Evolutionary conservation across 306 rosid genomes (phyloP).

Genomic region (Bauhinia variegata): DNA sequence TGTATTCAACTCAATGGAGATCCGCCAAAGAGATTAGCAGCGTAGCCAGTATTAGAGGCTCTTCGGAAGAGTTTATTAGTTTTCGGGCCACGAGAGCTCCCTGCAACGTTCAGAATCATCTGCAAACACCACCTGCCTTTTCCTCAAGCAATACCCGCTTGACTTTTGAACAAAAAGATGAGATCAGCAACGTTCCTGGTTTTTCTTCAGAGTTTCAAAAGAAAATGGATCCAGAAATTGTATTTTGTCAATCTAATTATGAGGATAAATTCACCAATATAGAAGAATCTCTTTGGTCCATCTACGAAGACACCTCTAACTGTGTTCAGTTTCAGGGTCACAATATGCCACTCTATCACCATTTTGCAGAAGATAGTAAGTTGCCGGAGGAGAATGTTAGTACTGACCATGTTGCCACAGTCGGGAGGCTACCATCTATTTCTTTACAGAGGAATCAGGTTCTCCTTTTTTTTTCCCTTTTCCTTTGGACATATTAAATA

Average conservation of each 20-base stretch:
- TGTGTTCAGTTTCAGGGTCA: background rate
- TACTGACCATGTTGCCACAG: constrained; percentile 8
- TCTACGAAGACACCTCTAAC: background rate
- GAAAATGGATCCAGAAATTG: background rate
- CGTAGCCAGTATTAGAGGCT: constrained; percentile 27
- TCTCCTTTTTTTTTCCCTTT: too few species aligned
- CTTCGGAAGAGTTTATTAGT: background rate
- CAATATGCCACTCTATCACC: constrained; percentile 9
- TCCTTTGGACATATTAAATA: too few species aligned
- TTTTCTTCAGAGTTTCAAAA: background rate
- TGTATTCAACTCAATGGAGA: constrained; percentile 35
- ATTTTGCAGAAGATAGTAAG: background rate
- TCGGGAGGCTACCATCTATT: background rate
- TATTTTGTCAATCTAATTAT: background rate
- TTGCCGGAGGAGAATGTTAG: background rate
- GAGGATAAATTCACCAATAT: background rate
- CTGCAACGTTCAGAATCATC: background rate
- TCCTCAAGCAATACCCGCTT: too few species aligned
- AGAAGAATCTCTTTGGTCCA: constrained; percentile 1
- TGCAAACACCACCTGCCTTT: background rate
- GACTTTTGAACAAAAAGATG: background rate
- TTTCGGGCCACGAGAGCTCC: too few species aligned
- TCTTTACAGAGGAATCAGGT: background rate
- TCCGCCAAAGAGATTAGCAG: constrained; percentile 29
- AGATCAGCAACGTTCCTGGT: background rate